Percentiles rank a stretch among this genome's conserved stretches.
Evolutionary conservation across 176 grass and related monocot species (phyloP).

Genomic region (Zoysia japonica): DNA sequence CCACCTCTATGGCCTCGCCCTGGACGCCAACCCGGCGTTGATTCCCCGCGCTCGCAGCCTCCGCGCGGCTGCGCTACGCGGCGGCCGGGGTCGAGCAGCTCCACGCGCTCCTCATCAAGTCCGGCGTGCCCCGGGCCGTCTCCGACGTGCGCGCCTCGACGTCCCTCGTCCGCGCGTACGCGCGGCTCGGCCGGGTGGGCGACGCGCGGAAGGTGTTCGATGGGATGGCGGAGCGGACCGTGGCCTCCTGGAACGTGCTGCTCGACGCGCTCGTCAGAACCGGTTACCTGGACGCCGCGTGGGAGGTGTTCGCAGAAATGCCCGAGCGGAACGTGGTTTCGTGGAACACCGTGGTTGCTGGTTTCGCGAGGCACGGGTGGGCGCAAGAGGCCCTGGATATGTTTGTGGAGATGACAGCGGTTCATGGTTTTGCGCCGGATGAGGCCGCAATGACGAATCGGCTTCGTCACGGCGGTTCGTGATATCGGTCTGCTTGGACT

Average conservation of each 20-base stretch:
- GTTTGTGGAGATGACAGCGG: constrained; percentile 39
- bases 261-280: constrained; percentile 45
- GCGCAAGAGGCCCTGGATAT: constrained; percentile 45
- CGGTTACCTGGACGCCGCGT: constrained; percentile 40
- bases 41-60: constrained; percentile 43
- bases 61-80: constrained; percentile 42
- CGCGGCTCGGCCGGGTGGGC: constrained; percentile 25
- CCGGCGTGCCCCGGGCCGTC: background rate
- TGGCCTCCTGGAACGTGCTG: constrained; percentile 56
- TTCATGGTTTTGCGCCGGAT: constrained; percentile 46
- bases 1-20: constrained; percentile 17
- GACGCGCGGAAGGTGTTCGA: constrained; percentile 56
- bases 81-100: constrained; percentile 46
- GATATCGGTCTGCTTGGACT: constrained; percentile 38
- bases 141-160: constrained; percentile 41
- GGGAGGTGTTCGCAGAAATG: constrained; percentile 48
- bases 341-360: constrained; percentile 52
- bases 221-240: constrained; percentile 42
- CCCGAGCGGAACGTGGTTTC: constrained; percentile 46
- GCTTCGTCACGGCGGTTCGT: constrained; percentile 26
- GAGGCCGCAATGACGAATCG: constrained; percentile 36
- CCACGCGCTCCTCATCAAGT: constrained; percentile 58
- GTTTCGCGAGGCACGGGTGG: constrained; percentile 33
- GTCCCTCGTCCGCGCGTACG: constrained; percentile 44
- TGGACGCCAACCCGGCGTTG: constrained; percentile 41